phyloP scores from a whole-genome alignment of 1,139 yeast genomes.

The Pichia sp. region DNA sequence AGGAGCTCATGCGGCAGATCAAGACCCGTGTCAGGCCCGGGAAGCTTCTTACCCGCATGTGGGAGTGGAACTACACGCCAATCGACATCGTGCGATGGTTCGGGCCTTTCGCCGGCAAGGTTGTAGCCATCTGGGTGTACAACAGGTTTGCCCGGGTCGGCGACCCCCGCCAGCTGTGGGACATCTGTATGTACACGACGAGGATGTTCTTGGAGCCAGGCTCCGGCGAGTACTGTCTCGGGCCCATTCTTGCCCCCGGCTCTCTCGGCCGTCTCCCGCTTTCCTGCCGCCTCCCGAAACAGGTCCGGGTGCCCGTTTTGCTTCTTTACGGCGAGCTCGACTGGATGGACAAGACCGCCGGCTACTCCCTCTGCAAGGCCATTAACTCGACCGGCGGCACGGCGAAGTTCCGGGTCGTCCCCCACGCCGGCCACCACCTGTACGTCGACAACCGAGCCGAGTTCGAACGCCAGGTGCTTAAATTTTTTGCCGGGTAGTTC shows the following conservation, averaged over 20 bases:
- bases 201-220: constrained; percentile 39
- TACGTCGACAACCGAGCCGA: constrained; percentile 68
- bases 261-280: constrained; percentile 75
- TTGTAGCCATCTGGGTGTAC: constrained; percentile 42
- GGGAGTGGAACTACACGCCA: constrained; percentile 41
- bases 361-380: constrained; percentile 45
- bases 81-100: constrained; percentile 41
- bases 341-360: constrained; percentile 82
- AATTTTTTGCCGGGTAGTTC: not conserved
- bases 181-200: constrained; percentile 42
- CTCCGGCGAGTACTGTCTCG: constrained; percentile 31
- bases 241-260: constrained; percentile 49
- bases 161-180: constrained; percentile 38
- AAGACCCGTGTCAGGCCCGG: constrained; percentile 37
- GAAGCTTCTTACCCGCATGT: constrained; percentile 36
- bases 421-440: constrained; percentile 70
- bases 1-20: constrained; percentile 16
- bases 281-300: constrained; percentile 50
- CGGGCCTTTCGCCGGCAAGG: constrained; percentile 48
- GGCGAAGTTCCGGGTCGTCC: constrained; percentile 42
- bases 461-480: constrained; percentile 46
- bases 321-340: constrained; percentile 78
- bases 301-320: constrained; percentile 35
- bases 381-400: constrained; percentile 31
- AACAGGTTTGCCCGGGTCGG: constrained; percentile 44